Conservation (phyloP, 106 monocot species). For the Dendrobium nobile region DNA sequence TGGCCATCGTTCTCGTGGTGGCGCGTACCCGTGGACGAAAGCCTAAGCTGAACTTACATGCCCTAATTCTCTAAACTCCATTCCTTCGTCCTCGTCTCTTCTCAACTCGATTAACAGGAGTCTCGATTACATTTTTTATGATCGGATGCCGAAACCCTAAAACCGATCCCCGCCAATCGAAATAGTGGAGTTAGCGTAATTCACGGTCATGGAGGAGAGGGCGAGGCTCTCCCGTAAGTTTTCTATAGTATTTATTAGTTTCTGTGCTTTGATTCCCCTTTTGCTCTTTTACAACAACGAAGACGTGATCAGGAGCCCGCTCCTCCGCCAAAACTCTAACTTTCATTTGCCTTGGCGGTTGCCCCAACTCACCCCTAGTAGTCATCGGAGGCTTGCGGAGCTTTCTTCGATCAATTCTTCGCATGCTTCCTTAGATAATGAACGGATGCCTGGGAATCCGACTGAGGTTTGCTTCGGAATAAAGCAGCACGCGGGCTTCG, state of each 20-base stretch:
- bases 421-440: conserved; percentile 7
- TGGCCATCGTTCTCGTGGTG: not conserved
- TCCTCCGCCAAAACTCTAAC: conserved; percentile 14
- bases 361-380: not conserved
- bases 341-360: not conserved
- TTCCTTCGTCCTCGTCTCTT: not conserved
- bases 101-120: not conserved
- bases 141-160: conserved; percentile 1
- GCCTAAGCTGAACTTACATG: not conserved
- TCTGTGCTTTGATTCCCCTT: conserved; percentile 31
- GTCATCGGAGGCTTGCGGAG: conserved; percentile 34
- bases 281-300: conserved; percentile 42
- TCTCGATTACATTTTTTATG: not conserved
- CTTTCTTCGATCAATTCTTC: conserved; percentile 21
- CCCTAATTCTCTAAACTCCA: not conserved
- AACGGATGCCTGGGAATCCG: conserved; percentile 22
- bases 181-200: not conserved
- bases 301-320: conserved; percentile 16
- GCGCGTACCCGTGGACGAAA: not conserved
- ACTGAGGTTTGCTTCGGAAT: conserved; percentile 44
- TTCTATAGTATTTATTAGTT: conserved; percentile 22
- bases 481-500: conserved; percentile 38
- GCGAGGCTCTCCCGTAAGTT: conserved; percentile 11
- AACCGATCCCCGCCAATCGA: not conserved
- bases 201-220: conserved; percentile 5